Base-by-base conservation (phyloP, 2,329 filamentous ascomycete genomes). In the Fusarium anguioides region DNA sequence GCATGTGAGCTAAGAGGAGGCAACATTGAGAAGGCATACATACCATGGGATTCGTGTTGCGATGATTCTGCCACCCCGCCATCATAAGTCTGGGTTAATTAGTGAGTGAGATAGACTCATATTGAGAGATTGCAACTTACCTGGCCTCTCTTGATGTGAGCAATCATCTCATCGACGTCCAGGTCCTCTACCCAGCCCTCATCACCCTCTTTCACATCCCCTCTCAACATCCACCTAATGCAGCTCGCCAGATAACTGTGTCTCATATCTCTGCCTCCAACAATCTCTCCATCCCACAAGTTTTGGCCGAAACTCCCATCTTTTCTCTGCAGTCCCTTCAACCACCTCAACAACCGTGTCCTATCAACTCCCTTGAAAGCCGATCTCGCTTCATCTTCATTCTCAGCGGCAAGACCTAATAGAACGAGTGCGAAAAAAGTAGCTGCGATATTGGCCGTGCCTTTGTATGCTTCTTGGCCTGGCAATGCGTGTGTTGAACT, bases 271-370 rank as follows among this genome's bases (percentile, higher is more conserved):
- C 87, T 86, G 0, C 93, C 93, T 1, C 95, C 95, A 33, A 89
- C 87, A n/a, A 95, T 73, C 73, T 79, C 69, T 75, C 83, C 82
- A 14, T 81, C 75, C 70, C 87, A 86, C 4, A 95, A 75, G 2
- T 92, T 86, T 78, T 99, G 94, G 0, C 94, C 96, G 76, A 99
- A 98, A 72, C 94, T 96, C 3, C 96, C 96, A 75, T 98, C 92
- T 0, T 81, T 78, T 24, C 94, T 86, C 81, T 99, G 96, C 77
- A 98, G 79, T 49, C 78, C 84, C 54, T 81, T 84, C 66, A 99
- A 79, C 94, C 95, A 97, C 37, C 78, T 74, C 68, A 98, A 77
- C 61, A 91, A 91, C 60, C 87, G 86, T 37, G 73, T 81, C 56
- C 92, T 85, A 63, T 90, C 84, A 9, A 99, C 89, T 3, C 88